These are phyloP conservation scores for Dunaliella primolecta DNA, from an alignment of 139 green algal species.

Conservation along the genomic window DNA sequence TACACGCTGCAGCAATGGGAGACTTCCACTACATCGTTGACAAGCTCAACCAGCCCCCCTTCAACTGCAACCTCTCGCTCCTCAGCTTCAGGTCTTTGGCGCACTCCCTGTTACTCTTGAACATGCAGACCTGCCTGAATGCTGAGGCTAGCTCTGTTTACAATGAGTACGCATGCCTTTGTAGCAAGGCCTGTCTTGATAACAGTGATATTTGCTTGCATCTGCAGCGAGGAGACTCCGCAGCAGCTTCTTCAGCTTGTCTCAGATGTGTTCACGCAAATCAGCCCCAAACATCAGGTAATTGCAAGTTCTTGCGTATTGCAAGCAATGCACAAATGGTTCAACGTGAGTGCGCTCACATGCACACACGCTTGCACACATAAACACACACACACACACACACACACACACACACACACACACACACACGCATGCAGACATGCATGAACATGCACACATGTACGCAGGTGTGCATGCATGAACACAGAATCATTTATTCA, in stretches of 20 bases:
- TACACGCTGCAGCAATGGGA: too few relatives aligned
- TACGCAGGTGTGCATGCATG: background rate
- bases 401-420: background rate
- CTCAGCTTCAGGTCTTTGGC: constrained; percentile 55
- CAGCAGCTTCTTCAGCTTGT: constrained; percentile 55
- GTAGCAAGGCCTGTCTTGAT: too few relatives aligned
- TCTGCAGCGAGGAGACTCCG: constrained; percentile 49
- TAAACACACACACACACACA: background rate
- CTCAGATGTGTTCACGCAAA: constrained; percentile 45
- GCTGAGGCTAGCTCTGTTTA: background rate
- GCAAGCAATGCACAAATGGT: background rate
- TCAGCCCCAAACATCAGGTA: constrained; percentile 59
- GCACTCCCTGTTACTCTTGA: background rate
- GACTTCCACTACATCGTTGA: constrained; percentile 58
- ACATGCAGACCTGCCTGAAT: background rate
- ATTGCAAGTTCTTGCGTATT: background rate
- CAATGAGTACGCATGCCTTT: too few relatives aligned
- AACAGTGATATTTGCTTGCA: too few relatives aligned
- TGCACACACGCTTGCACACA: background rate
- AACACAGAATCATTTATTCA: background rate
- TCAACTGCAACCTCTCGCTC: constrained; percentile 43
- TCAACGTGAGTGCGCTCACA: background rate
- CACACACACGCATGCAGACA: background rate
- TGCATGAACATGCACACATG: too few relatives aligned
- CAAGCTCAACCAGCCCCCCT: constrained; percentile 51